Percentiles rank a stretch among this genome's conserved stretches.
phyloP scores from a whole-genome alignment of 2,329 filamentous ascomycete species.

The Colletotrichum higginsianum region DNA sequence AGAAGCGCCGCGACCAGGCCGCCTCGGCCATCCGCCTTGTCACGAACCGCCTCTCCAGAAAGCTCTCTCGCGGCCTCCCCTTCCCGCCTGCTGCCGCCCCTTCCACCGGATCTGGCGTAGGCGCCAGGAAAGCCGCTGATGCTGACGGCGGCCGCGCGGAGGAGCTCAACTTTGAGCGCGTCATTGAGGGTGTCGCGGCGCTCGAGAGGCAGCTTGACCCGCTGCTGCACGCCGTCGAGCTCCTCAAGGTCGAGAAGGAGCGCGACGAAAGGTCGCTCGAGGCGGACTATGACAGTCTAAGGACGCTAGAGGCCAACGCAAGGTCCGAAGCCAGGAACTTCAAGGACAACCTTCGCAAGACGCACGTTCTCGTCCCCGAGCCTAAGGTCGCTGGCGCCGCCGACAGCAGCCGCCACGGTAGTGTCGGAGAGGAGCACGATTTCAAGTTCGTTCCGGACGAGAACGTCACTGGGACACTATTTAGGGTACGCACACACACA shows the following conservation, averaged over 20 bases:
- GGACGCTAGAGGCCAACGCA: conserved; percentile 69
- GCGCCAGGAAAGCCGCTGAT: conserved; percentile 26
- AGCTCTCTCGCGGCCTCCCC: conserved; percentile 73
- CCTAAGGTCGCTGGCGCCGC: conserved; percentile 40
- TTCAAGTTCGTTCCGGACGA: conserved; percentile 43
- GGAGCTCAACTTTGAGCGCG: conserved; percentile 77
- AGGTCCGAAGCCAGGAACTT: conserved; percentile 67
- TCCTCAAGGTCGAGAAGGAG: conserved; percentile 72
- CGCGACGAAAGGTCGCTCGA: conserved; percentile 70
- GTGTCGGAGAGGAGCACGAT: conserved; percentile 12
- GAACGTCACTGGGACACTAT: conserved; percentile 44
- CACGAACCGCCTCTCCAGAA: conserved; percentile 69
- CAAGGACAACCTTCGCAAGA: conserved; percentile 63
- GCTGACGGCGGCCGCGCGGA: conserved; percentile 58
- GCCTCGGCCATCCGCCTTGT: conserved; percentile 69
- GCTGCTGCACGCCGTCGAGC: conserved; percentile 72
- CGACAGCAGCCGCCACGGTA: conserved; percentile 9
- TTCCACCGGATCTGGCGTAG: conserved; percentile 28
- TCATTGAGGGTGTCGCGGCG: conserved; percentile 70
- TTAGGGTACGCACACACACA: conserved; percentile 46
- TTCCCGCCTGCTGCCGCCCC: conserved; percentile 70
- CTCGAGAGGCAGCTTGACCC: conserved; percentile 74
- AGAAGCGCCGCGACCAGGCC: conserved; percentile 66
- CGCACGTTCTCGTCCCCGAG: conserved; percentile 65
- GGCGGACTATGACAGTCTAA: conserved; percentile 66